phyloP scores from a whole-genome alignment of 768 basidiomycete species.

The Suillus bovinus region DNA sequence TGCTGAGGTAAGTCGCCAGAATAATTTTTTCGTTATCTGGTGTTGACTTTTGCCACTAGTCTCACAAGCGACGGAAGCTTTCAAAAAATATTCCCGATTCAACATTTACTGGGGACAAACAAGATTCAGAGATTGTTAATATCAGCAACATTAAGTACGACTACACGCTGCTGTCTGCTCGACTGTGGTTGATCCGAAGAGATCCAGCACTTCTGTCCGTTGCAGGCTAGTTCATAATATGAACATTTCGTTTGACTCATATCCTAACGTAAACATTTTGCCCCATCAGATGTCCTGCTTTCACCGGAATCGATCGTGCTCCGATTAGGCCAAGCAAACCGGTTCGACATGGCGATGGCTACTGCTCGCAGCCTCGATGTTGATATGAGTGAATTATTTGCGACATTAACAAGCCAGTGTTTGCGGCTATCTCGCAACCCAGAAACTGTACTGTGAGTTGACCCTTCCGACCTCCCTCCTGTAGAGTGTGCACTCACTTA shows the following conservation, averaged over 20 bases:
- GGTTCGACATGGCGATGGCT: constrained; percentile 77
- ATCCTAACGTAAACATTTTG: constrained; percentile 16
- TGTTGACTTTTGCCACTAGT: constrained; percentile 39
- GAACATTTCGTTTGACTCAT: background rate
- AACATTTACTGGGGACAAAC: constrained; percentile 59
- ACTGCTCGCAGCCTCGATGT: constrained; percentile 74
- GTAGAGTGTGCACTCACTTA: constrained; percentile 9
- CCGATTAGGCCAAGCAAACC: constrained; percentile 73
- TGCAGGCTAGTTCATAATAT: constrained; percentile 52
- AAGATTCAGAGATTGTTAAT: constrained; percentile 77
- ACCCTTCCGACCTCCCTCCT: constrained; percentile 5
- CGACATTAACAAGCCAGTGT: constrained; percentile 75
- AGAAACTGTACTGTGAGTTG: constrained; percentile 56
- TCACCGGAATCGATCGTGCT: constrained; percentile 69
- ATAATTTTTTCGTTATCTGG: constrained; percentile 15
- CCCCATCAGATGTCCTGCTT: constrained; percentile 49
- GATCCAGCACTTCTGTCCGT: constrained; percentile 63
- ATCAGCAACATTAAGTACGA: constrained; percentile 80
- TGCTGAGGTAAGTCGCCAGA: constrained; percentile 42
- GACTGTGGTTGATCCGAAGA: constrained; percentile 68
- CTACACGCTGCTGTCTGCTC: constrained; percentile 73
- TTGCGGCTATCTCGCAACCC: constrained; percentile 68
- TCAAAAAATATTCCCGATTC: constrained; percentile 78
- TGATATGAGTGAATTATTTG: constrained; percentile 88
- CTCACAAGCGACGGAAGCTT: constrained; percentile 70